Evolutionary conservation across 208 protist species (phyloP), one percentile per base, ranked within the genome.

Genomic region (Spongospora subterranea): DNA sequence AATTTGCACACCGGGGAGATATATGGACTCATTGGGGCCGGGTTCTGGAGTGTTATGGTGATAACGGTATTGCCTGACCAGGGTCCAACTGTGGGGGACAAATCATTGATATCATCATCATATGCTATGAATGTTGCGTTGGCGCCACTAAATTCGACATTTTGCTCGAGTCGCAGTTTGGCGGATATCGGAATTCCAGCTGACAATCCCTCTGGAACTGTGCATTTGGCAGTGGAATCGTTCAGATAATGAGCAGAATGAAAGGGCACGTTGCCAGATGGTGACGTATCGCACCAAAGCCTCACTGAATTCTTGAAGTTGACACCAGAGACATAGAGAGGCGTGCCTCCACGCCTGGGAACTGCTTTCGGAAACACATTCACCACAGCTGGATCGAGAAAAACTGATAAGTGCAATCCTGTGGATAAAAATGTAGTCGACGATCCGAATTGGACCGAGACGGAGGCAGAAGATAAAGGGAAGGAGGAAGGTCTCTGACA

Each of bases 41-140:
- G 6, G 13, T 60, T 6, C 13, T 24, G 6, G 24, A 60, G 6
- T 60, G 50, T 60, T 6, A 60, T 60, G 50, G 6, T 60, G 11
- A 82, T 20, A 6, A 40, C 35, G 17, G 71, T 82, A 20, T n/a
- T n/a, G 6, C 71, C 71, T 40, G 71, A 45, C n/a, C 17, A 6
- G 40, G 71, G 71, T 82, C 71, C 71, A 6, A 43, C 6, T 39
- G n/a, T 6, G 17, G 71, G 71, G 17, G 40, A 35, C 17, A 82
- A 45, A 6, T 6, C 13, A 6, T 20, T 45, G 6, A 82, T 39
- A 6, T 6, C 13, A 43, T 82, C 71, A 35, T 82, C 71, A 43
- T 82, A 82, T 82, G 40, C n/a, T 6, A 43, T 82, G 71, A 82
- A 82, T 13, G 71, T 39, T n/a, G 71, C 11, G 71, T 13, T 45